Evolutionary conservation across 202 grass and related monocot genomes (phyloP).

Genomic region (Dendrocalamus latiflorus): DNA sequence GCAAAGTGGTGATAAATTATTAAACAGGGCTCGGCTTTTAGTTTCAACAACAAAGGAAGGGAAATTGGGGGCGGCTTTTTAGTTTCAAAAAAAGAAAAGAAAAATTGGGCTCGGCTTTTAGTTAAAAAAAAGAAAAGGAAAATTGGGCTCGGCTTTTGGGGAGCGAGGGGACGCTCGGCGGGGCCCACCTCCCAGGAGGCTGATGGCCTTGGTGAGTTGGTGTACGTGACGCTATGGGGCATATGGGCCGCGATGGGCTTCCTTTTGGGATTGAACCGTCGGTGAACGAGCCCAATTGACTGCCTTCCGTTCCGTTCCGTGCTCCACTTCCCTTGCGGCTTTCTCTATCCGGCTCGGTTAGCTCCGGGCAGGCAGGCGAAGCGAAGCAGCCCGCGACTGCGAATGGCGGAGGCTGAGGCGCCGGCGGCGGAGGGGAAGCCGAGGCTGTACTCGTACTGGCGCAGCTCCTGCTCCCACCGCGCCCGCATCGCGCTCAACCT

Average conservation of each 20-base stretch:
- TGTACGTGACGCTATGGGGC: neutral
- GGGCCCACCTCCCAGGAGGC: neutral
- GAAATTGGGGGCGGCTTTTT: too few relatives aligned
- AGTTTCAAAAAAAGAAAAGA: too few relatives aligned
- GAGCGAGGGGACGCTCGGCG: neutral
- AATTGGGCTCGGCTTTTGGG: too few relatives aligned
- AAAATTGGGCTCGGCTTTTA: too few relatives aligned
- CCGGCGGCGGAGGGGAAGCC: constrained; percentile 11
- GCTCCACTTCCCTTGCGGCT: neutral
- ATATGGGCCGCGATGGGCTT: neutral
- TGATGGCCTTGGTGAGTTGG: neutral
- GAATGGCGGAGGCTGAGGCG: constrained; percentile 8
- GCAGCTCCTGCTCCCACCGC: constrained; percentile 60
- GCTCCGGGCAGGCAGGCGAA: neutral
- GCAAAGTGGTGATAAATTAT: too few relatives aligned
- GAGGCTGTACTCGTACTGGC: constrained; percentile 64
- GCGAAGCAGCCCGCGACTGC: too few relatives aligned
- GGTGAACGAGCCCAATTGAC: neutral
- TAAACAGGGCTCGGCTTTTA: too few relatives aligned
- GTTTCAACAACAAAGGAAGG: too few relatives aligned
- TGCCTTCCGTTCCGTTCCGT: neutral
- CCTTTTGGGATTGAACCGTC: neutral
- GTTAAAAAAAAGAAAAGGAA: too few relatives aligned
- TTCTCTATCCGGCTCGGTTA: too few relatives aligned
- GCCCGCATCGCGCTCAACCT: constrained; percentile 62